Base-by-base conservation (phyloP, 495 filamentous ascomycete species). In the Hypoxylon cercidicola region DNA sequence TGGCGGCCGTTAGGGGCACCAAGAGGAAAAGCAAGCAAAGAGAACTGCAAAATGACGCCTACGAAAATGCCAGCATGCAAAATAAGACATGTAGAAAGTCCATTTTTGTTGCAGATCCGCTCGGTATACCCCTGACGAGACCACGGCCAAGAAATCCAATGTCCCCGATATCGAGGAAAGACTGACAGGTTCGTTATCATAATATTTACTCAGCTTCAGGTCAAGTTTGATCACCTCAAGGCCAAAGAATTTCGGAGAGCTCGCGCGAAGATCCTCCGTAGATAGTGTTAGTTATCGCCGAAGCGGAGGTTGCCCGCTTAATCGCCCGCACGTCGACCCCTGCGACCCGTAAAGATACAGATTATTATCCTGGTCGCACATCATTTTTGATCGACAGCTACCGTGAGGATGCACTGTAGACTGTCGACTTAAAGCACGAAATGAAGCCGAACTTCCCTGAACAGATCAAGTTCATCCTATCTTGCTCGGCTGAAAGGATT, bases 401-500 rank as follows among this genome's bases (percentile, higher is more conserved):
- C 49, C 39, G 30, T 52, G 43, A 62, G 61, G 48, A 35, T 46
- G 58, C 48, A n/a, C n/a, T n/a, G n/a, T n/a, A n/a, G n/a, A 37
- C 46, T 49, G 53, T 55, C 19, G 47, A 45, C 49, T 15, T 23
- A 59, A 59, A 23, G 60, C 50, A 41, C 20, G 59, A n/a, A 68
- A 60, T 52, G 55, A 63, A 60, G 55, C 69, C 49, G 28, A 57
- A 21, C 28, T 69, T 48, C 67, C 74, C 58, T 73, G 37, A 66
- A 64, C 56, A 72, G 68, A 75, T 77, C 71, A 63, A 40, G 72
- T 80, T 79, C 76, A 59, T 79, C 76, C 74, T 77, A 77, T 78
- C 49, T 60, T 46, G 59, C 20, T 68, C 65, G 65, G 65, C 65
- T 68, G 59, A 68, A 68, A 60, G 65, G 65, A 59, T 60, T 68